These are phyloP conservation scores for Allium sativum DNA, from an alignment of 106 monocot species.

Conservation along the genomic window DNA sequence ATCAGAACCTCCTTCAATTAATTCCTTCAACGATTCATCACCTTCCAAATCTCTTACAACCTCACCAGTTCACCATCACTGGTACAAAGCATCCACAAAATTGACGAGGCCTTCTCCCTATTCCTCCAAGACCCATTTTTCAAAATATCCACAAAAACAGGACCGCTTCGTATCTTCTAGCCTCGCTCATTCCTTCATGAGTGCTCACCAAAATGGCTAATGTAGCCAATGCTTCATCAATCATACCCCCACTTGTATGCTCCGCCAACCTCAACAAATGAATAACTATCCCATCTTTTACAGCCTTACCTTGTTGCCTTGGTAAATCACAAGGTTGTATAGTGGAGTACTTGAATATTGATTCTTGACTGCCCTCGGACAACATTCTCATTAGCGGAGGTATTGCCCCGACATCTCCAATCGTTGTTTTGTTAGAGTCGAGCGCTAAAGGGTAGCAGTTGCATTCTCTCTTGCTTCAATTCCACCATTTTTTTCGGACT, in stretches of 20 bases:
- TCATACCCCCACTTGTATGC: slow-evolving; percentile 51
- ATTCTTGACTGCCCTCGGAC: slow-evolving; percentile 60
- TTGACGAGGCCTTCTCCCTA: slow-evolving; percentile 44
- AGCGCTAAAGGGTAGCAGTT: slow-evolving; percentile 61
- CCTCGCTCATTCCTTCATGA: slow-evolving; percentile 29
- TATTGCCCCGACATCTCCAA: slow-evolving; percentile 57
- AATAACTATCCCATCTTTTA: slow-evolving; percentile 39
- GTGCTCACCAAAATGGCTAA: slow-evolving; percentile 36
- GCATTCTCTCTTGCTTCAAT: slow-evolving; percentile 82
- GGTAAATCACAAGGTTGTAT: slow-evolving; percentile 48
- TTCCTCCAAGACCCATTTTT: slow-evolving; percentile 38
- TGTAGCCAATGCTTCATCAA: slow-evolving; percentile 58
- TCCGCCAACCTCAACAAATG: slow-evolving; percentile 38
- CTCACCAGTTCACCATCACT: slow-evolving; percentile 19
- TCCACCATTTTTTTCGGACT: slow-evolving; percentile 51
- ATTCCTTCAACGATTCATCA: slow-evolving; percentile 47
- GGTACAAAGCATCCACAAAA: slow-evolving; percentile 38
- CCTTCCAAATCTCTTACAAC: slow-evolving; percentile 33
- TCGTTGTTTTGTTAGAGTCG: slow-evolving; percentile 42
- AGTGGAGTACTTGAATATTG: slow-evolving; percentile 58
- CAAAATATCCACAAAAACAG: slow-evolving; percentile 33
- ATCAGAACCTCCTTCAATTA: slow-evolving; percentile 44
- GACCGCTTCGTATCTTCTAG: slow-evolving; percentile 23
- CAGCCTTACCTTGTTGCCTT: slow-evolving; percentile 54
- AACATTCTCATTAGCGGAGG: slow-evolving; percentile 58